These are phyloP conservation scores for Thalassiosira pacifica DNA, from an alignment of 352 stramenopile genomes.

Conservation along the genomic window DNA sequence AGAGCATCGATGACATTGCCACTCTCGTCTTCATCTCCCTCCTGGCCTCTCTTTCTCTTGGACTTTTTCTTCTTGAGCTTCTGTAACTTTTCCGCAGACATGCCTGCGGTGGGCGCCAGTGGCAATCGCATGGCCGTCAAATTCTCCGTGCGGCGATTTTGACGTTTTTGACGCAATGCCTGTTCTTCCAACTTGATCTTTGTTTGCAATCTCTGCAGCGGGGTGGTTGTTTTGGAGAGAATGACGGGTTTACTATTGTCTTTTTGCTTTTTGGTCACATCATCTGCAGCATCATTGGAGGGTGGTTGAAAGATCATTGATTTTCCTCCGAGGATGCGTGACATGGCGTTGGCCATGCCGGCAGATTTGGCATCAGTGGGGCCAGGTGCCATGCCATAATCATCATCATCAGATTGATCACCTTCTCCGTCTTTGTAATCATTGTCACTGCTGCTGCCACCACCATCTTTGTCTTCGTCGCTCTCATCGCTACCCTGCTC, in stretches of 20 bases:
- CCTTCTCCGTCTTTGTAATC: constrained; percentile 49
- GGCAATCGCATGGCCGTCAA: constrained; percentile 79
- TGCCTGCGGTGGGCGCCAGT: constrained; percentile 56
- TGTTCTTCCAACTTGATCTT: constrained; percentile 76
- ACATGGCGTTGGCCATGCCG: constrained; percentile 80
- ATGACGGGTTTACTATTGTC: constrained; percentile 72
- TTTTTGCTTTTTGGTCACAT: too few relatives aligned
- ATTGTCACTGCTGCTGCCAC: constrained; percentile 54
- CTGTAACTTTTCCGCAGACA: constrained; percentile 52
- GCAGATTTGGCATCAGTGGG: constrained; percentile 10
- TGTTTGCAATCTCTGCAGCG: constrained; percentile 75
- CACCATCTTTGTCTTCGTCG: constrained; percentile 35
- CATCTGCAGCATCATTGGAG: constrained; percentile 14
- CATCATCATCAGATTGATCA: constrained; percentile 41
- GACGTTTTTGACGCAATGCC: constrained; percentile 67
- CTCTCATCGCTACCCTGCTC: constrained; percentile 11
- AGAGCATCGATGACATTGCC: constrained; percentile 30
- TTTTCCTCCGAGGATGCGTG: constrained; percentile 74
- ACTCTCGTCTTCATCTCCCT: constrained; percentile 11
- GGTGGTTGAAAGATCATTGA: constrained; percentile 9
- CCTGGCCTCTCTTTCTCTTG: constrained; percentile 26
- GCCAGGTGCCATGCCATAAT: not conserved
- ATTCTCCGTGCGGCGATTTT: constrained; percentile 69
- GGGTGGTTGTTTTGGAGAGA: constrained; percentile 82
- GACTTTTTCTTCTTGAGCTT: constrained; percentile 45